Conservation (phyloP, 306 rosid genomes). For the Malus orientalis region DNA sequence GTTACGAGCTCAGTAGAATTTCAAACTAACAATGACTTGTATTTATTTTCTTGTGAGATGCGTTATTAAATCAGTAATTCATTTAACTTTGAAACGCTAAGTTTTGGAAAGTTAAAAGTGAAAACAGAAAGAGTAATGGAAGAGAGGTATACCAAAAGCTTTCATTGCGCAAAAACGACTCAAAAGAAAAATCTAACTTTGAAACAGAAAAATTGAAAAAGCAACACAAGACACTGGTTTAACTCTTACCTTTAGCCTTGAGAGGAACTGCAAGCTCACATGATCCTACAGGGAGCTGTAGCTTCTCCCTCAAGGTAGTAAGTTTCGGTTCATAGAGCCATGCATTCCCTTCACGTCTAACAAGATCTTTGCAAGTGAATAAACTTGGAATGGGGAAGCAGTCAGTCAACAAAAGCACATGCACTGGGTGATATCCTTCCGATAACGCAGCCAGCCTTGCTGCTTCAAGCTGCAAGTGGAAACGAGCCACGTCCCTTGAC, state of each 20-base stretch:
- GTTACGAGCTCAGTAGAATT: background rate
- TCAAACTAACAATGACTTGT: background rate
- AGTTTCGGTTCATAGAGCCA: conserved; percentile 73
- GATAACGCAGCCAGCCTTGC: conserved; percentile 74
- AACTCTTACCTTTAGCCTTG: conserved; percentile 66
- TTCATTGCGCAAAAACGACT: background rate
- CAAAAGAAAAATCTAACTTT: background rate
- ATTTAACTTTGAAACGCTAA: background rate
- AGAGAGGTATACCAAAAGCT: background rate
- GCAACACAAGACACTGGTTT: background rate
- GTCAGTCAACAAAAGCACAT: conserved; percentile 57
- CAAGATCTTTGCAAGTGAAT: conserved; percentile 62
- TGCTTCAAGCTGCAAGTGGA: conserved; percentile 87
- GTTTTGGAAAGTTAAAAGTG: background rate
- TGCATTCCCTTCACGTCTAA: conserved; percentile 48
- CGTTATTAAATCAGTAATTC: background rate
- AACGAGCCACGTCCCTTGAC: conserved; percentile 83
- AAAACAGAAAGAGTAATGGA: background rate
- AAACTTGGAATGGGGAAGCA: conserved; percentile 73
- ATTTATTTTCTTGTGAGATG: background rate
- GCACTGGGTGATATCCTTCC: conserved; percentile 60
- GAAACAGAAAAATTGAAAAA: background rate
- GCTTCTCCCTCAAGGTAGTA: conserved; percentile 52
- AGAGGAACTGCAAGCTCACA: conserved; percentile 80
- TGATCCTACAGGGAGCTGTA: conserved; percentile 70